A percentile compares a stretch with the other conserved stretches of the same genome.
phyloP scores from a whole-genome alignment of 2,329 filamentous ascomycete genomes.

The Fusarium pilosicola region DNA sequence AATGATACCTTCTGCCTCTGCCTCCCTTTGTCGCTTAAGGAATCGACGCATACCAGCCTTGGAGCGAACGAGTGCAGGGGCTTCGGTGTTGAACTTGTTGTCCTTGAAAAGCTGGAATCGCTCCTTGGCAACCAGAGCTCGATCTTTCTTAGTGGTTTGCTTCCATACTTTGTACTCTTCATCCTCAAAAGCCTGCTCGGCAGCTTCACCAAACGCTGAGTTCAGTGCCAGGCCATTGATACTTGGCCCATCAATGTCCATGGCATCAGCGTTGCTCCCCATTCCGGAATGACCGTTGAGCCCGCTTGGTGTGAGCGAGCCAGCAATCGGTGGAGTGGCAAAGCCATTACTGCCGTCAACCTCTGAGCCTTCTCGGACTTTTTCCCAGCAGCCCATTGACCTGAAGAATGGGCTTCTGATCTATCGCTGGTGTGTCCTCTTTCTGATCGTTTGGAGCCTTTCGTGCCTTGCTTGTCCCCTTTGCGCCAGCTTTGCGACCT shows the following conservation, averaged over 20 bases:
- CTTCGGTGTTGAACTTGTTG: conserved; percentile 84
- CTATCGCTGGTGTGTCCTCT: conserved; percentile 80
- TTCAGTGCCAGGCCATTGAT: conserved; percentile 72
- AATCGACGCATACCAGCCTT: conserved; percentile 92
- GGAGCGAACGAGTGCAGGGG: conserved; percentile 84
- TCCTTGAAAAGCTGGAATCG: conserved; percentile 87
- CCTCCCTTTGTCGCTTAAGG: conserved; percentile 80
- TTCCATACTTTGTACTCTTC: conserved; percentile 99
- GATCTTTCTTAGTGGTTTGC: conserved; percentile 96
- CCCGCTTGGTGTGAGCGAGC: conserved; percentile 80
- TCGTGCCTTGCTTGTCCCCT: conserved; percentile 79
- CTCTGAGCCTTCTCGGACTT: conserved; percentile 79
- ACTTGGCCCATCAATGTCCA: conserved; percentile 86
- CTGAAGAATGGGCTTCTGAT: conserved; percentile 78
- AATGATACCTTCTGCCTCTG: conserved; percentile 60
- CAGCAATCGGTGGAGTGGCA: conserved; percentile 79
- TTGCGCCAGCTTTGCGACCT: conserved; percentile 83
- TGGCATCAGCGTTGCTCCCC: conserved; percentile 81
- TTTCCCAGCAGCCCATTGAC: conserved; percentile 71
- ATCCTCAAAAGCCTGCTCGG: conserved; percentile 84
- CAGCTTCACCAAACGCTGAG: conserved; percentile 71
- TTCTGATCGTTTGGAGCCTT: conserved; percentile 78
- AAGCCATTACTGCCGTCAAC: conserved; percentile 87
- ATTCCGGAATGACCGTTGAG: conserved; percentile 73
- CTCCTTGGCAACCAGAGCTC: conserved; percentile 86